A percentile compares a stretch with the other conserved stretches of the same genome.
Conservation (phyloP, 192 early-diverging fungal genomes). For the Coemansia biformis region DNA sequence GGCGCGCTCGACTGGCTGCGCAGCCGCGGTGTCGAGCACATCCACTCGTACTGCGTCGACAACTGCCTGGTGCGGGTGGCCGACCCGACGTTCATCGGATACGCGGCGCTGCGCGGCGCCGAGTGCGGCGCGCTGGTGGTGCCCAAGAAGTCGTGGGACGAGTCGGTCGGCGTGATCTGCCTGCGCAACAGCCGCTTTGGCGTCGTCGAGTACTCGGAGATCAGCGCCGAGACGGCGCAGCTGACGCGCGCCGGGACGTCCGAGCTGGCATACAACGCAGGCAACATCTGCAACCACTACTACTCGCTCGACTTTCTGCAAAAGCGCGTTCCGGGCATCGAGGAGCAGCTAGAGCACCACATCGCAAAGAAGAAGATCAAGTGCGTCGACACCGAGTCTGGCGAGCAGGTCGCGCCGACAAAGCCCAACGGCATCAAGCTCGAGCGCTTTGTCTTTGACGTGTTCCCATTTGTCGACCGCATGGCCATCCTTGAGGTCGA, state of each 20-base stretch:
- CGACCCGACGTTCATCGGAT: constrained; percentile 93
- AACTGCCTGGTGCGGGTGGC: constrained; percentile 96
- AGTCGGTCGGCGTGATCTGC: constrained; percentile 95
- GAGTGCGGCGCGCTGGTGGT: constrained; percentile 96
- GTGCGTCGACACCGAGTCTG: constrained; percentile 72
- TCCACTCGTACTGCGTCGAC: constrained; percentile 96
- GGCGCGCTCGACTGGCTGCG: constrained; percentile 78
- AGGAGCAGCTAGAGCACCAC: constrained; percentile 87
- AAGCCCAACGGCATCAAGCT: constrained; percentile 96
- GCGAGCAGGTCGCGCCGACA: constrained; percentile 63
- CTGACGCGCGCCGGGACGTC: constrained; percentile 53
- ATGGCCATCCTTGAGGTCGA: constrained; percentile 92
- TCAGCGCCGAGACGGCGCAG: constrained; percentile 67
- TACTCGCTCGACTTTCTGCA: constrained; percentile 86
- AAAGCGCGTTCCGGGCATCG: constrained; percentile 75
- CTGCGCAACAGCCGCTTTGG: constrained; percentile 71
- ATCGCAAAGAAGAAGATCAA: constrained; percentile 98
- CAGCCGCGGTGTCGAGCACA: constrained; percentile 75
- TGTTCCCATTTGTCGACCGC: constrained; percentile 83
- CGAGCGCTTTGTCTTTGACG: constrained; percentile 99
- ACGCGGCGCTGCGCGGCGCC: constrained; percentile 80
- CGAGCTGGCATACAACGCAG: constrained; percentile 80
- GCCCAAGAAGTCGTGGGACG: constrained; percentile 77
- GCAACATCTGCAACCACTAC: constrained; percentile 99
- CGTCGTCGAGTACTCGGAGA: constrained; percentile 98